Evolutionary conservation across 305 asterid species (phyloP).

Genomic region (Petunia hybrid): DNA sequence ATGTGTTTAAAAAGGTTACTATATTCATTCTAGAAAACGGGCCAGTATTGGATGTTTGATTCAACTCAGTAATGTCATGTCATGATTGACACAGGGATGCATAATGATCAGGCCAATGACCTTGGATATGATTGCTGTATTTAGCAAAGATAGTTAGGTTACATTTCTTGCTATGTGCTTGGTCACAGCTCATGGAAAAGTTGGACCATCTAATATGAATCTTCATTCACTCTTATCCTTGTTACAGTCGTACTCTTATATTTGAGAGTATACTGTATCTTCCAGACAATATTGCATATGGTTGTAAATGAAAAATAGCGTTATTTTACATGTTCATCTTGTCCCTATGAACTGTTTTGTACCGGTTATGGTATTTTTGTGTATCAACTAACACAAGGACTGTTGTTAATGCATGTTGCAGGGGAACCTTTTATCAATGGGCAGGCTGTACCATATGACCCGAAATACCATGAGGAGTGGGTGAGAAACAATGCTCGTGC

Average conservation of each 20-base stretch:
- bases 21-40: too few relatives aligned
- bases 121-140: background rate
- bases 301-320: background rate
- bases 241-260: background rate
- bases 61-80: background rate
- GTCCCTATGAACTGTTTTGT: background rate
- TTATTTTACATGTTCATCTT: background rate
- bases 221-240: background rate
- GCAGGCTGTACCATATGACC: slow-evolving; percentile 95
- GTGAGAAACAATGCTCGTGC: slow-evolving; percentile 94
- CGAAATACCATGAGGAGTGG: slow-evolving; percentile 97
- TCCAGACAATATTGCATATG: background rate
- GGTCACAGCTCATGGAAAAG: background rate
- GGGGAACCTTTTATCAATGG: slow-evolving; percentile 97
- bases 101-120: background rate
- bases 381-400: background rate
- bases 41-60: background rate
- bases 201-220: background rate
- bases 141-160: background rate
- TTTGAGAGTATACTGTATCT: background rate
- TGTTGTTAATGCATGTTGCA: slow-evolving; percentile 40
- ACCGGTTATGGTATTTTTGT: too few relatives aligned
- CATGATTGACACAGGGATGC: background rate
- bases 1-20: background rate
- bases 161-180: background rate